Conservation (phyloP, 352 stramenopile genomes). For the Pythium biforme region DNA sequence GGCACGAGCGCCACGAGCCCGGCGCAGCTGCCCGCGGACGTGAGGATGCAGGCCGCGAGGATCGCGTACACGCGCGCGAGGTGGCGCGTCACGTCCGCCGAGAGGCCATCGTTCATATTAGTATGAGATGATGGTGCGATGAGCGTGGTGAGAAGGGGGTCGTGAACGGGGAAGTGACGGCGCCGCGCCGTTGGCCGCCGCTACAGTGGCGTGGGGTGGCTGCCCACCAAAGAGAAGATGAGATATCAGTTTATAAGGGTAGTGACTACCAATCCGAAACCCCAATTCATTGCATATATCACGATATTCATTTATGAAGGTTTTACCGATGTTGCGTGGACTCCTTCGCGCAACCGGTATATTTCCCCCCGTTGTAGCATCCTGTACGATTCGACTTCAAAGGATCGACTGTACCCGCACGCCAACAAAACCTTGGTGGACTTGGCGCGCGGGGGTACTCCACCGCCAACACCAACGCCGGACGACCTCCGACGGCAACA, state of each 20-base stretch:
- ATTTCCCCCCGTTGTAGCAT: too few species aligned
- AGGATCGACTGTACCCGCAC: too few species aligned
- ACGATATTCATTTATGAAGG: background rate
- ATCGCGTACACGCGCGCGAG: conserved; percentile 59
- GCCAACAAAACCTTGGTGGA: too few species aligned
- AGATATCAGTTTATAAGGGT: background rate
- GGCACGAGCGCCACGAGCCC: conserved; percentile 33
- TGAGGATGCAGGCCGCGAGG: conserved; percentile 46
- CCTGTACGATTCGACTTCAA: too few species aligned
- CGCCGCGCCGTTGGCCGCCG: too few species aligned
- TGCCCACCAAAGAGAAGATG: background rate
- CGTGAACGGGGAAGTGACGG: too few species aligned
- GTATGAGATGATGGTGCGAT: too few species aligned
- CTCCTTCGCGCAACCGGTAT: background rate
- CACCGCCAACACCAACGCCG: too few species aligned
- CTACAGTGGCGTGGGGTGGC: too few species aligned
- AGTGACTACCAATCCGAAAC: background rate
- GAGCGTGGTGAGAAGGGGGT: too few species aligned
- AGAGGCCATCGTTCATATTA: conserved; percentile 62
- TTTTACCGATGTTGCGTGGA: background rate
- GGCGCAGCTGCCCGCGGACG: conserved; percentile 36
- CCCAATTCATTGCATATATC: background rate
- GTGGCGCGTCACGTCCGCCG: conserved; percentile 47
- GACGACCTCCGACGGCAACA: background rate
- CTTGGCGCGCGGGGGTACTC: too few species aligned